Base-by-base conservation (phyloP, 257 asterid species). In the Ehretia macrophylla region DNA sequence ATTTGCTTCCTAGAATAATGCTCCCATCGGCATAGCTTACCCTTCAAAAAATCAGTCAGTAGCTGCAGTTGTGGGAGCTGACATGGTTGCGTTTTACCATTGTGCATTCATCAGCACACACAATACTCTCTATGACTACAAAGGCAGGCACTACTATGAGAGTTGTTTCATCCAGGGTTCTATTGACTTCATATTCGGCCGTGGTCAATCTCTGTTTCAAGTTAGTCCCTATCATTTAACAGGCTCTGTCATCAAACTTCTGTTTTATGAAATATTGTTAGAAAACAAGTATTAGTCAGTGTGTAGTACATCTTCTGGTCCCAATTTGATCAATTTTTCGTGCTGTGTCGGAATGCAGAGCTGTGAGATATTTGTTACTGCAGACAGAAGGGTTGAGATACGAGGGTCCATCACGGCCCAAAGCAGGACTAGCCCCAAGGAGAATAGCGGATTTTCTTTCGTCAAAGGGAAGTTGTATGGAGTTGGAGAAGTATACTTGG, bases 101-200 rank as follows among this genome's bases (percentile, higher is more conserved):
- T 90, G 96, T 62, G 88, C 71, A 51, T 90, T 90, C 68, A 64
- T 75, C 56, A 81, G 97, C 79, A 73, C 78, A 48, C 88, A 79
- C 48, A 87, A 86, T 71, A 86, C 97, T 1, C 87, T 90, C 61
- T 82, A 69, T 55, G 97, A 90, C 73, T 68, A 66, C 4, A 81
- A 70, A 70, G 97, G 97, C 66, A 72, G 83, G 51, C 97, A 90
- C 45, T 90, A 86, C 74, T 90, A 86, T 18, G 84, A 82, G 8
- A 72, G 48, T 18, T 86, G 96, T 65, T 87, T 87, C 71, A 67
- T 90, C 38, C 95, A 87, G 46, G 97, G 97, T 58, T 82, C 96
- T 14, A 35, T 82, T 1, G 97, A 90, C 52, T 59, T 87, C 80
- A 79, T 90, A 5, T 90, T 81, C 50, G 97, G 96, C 12, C 86